Conservation (phyloP, 257 asterid species). For the Nyctanthes arbortristis region DNA sequence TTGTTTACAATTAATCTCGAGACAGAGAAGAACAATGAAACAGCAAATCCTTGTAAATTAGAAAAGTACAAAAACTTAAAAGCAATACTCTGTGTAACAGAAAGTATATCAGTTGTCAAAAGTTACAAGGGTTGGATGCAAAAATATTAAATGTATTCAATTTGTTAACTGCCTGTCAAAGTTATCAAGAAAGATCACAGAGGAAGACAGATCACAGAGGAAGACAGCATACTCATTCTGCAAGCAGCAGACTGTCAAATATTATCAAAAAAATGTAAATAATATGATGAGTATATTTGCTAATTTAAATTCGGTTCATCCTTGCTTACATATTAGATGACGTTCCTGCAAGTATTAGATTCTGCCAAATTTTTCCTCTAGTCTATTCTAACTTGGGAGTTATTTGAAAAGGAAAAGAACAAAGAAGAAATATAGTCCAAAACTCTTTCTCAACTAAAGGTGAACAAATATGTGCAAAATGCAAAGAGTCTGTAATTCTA, state of each 20-base stretch:
- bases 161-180: background rate
- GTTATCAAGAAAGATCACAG: background rate
- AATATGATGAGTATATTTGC: background rate
- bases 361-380: background rate
- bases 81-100: constrained; percentile 9
- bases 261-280: background rate
- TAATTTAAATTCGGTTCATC: background rate
- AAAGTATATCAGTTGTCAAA: constrained; percentile 17
- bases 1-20: constrained; percentile 8
- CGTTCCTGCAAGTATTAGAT: background rate
- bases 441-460: constrained; percentile 9
- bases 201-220: background rate
- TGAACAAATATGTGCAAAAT: constrained; percentile 1
- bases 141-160: background rate
- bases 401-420: background rate
- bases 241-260: background rate
- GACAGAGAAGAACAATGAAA: background rate
- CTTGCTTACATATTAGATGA: background rate
- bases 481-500: constrained; percentile 1
- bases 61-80: constrained; percentile 8
- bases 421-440: background rate
- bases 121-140: constrained; percentile 6
- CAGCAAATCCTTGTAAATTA: background rate
- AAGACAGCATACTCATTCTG: background rate
- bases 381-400: background rate